Evolutionary conservation across 495 filamentous ascomycete species (phyloP).

Genomic region (Pyronema omphalodes): DNA sequence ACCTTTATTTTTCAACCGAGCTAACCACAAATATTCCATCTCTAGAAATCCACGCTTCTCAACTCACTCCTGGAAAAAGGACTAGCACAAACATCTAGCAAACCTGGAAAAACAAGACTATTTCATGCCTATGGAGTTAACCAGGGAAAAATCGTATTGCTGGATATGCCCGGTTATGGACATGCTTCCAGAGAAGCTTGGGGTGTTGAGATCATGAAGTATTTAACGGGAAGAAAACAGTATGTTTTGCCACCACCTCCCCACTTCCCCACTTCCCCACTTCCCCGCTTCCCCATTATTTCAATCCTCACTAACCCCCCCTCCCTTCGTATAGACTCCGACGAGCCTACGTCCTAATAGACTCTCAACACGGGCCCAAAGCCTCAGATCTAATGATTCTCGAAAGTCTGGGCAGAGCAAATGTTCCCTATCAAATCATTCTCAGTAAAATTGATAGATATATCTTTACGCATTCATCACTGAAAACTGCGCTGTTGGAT

Average conservation of each 20-base stretch:
- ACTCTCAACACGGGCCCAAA: constrained; percentile 67
- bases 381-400: constrained; percentile 48
- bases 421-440: constrained; percentile 57
- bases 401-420: constrained; percentile 38
- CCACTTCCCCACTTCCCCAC: not conserved
- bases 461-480: constrained; percentile 20
- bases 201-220: constrained; percentile 77
- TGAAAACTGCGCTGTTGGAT: constrained; percentile 21
- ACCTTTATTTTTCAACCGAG: not conserved
- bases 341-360: constrained; percentile 68
- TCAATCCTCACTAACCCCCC: not conserved
- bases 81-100: constrained; percentile 46
- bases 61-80: constrained; percentile 52
- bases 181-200: constrained; percentile 54
- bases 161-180: constrained; percentile 95
- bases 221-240: constrained; percentile 51
- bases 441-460: constrained; percentile 63
- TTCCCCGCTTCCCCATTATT: not conserved
- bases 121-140: constrained; percentile 79
- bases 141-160: constrained; percentile 36
- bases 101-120: constrained; percentile 56
- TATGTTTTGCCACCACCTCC: too few species aligned
- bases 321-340: constrained; percentile 31
- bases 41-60: constrained; percentile 56
- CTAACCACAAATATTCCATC: not conserved